Conservation (phyloP, 345 rosid genomes). For the Cardamine resedifolia region DNA sequence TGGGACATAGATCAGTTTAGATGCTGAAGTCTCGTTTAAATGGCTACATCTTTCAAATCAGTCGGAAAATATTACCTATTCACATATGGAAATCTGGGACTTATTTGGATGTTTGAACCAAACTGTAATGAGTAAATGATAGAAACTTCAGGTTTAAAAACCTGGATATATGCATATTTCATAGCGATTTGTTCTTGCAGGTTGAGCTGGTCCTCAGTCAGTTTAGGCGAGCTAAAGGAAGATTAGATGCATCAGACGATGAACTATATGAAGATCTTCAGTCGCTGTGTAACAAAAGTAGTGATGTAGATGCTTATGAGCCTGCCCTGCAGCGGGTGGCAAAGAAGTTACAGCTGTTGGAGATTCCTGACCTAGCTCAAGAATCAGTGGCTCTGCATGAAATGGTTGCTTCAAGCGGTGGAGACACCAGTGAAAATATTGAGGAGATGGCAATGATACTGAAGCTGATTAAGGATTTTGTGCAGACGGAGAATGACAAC, state of each 20-base stretch:
- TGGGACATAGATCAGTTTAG: neutral
- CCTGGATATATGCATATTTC: neutral
- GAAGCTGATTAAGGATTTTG: conserved; percentile 82
- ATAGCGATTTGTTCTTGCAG: conserved; percentile 42
- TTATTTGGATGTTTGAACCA: neutral
- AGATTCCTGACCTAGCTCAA: conserved; percentile 72
- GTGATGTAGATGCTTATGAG: conserved; percentile 50
- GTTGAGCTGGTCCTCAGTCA: conserved; percentile 88
- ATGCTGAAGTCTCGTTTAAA: neutral
- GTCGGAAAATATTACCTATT: neutral
- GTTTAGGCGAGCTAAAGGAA: conserved; percentile 87
- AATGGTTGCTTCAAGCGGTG: conserved; percentile 66
- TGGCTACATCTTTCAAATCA: neutral
- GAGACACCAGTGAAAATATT: conserved; percentile 74
- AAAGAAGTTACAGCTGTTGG: conserved; percentile 70
- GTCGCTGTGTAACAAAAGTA: conserved; percentile 55
- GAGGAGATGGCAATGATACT: conserved; percentile 86
- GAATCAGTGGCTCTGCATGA: conserved; percentile 93
- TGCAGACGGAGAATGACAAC: conserved; percentile 69
- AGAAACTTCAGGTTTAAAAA: no score
- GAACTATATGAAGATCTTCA: conserved; percentile 65
- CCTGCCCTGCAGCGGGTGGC: conserved; percentile 58
- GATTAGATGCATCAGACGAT: conserved; percentile 60
- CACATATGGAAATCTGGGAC: neutral
- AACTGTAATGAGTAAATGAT: neutral